These are phyloP conservation scores for Globisporangium solare DNA, from an alignment of 352 stramenopile genomes.

Conservation along the genomic window DNA sequence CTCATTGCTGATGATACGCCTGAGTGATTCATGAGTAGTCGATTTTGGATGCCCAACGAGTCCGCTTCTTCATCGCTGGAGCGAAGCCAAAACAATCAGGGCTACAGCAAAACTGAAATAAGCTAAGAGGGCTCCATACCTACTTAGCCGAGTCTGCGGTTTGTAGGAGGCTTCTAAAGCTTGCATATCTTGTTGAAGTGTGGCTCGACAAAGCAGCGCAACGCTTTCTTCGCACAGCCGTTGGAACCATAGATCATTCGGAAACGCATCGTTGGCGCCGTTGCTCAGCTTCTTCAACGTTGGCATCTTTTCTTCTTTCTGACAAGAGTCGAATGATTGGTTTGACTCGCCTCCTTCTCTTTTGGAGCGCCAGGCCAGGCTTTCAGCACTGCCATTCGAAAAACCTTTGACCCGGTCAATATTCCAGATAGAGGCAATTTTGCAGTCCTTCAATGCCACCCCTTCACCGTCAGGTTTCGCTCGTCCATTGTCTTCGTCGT, in stretches of 20 bases:
- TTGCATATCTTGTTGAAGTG: neutral
- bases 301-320: neutral
- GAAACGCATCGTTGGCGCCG: neutral
- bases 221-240: neutral
- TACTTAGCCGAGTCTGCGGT: neutral
- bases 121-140: neutral
- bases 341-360: neutral
- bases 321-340: neutral
- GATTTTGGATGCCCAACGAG: neutral
- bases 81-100: neutral
- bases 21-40: neutral
- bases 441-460: neutral
- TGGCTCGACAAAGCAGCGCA: neutral
- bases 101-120: too few species aligned
- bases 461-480: neutral
- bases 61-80: slow-evolving; percentile 4
- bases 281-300: neutral
- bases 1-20: neutral
- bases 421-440: neutral
- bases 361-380: neutral
- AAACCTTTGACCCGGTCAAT: neutral
- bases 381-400: neutral
- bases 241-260: neutral
- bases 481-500: neutral
- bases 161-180: neutral